phyloP scores from a whole-genome alignment of 2,329 filamentous ascomycete genomes.

The Corynespora cassiicola region DNA sequence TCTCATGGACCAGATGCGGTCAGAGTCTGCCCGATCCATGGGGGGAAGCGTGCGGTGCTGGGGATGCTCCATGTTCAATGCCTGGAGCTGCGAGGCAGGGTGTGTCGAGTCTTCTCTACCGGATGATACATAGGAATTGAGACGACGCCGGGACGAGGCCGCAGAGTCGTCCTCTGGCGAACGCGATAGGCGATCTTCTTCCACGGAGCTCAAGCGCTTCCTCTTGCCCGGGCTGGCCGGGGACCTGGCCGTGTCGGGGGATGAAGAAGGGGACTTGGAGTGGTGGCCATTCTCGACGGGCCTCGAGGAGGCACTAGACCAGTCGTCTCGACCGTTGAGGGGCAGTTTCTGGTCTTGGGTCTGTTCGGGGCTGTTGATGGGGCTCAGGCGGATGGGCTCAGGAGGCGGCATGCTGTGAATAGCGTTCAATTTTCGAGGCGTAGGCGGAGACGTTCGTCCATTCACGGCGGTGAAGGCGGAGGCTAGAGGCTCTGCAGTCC shows the following conservation, averaged over 20 bases:
- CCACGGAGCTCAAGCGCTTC: conserved; percentile 71
- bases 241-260: conserved; percentile 26
- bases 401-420: conserved; percentile 24
- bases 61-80: conserved; percentile 27
- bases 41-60: conserved; percentile 34
- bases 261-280: conserved; percentile 28
- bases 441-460: conserved; percentile 34
- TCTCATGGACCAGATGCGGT: conserved; percentile 33
- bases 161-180: conserved; percentile 37
- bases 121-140: conserved; percentile 41
- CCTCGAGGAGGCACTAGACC: conserved; percentile 23
- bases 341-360: conserved; percentile 24
- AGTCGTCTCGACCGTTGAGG: conserved; percentile 22
- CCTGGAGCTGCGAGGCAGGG: conserved; percentile 16
- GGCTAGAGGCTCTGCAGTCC: conserved; percentile 26
- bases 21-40: conserved; percentile 30
- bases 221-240: conserved; percentile 55
- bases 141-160: conserved; percentile 46
- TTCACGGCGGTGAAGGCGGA: conserved; percentile 47
- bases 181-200: conserved; percentile 45
- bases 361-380: conserved; percentile 15
- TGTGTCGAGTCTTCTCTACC: conserved; percentile 39
- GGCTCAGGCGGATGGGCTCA: conserved; percentile 19
- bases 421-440: conserved; percentile 22
- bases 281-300: conserved; percentile 21